Evolutionary conservation across 2,329 filamentous ascomycete species (phyloP), one percentile per base, ranked within the genome.

Genomic region (Sporothrix brasiliensis): DNA sequence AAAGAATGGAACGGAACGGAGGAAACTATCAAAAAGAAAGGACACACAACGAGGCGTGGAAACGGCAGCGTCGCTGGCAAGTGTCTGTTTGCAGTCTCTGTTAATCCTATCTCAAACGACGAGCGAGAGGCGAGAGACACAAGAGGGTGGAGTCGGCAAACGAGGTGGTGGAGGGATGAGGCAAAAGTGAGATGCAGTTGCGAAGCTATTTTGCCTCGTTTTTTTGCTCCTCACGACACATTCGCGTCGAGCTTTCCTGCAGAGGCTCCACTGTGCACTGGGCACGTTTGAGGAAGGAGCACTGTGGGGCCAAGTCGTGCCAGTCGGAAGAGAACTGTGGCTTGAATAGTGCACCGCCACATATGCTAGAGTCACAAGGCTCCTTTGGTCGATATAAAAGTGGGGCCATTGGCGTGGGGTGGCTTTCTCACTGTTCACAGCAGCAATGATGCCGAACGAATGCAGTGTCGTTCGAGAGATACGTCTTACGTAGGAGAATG

Each of bases 131-230:
- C 14, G 27, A 34, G n/a, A 39, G 30, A n/a, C 27, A 53, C 61
- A 65, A n/a, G 24, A 14, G 14, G 47, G 63, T 44, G 44, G 34
- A n/a, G 13, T 44, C 30, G 53, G 56, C 27, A 54, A 67, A 52
- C 49, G 27, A 24, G 61, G 24, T 58, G 61, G 41, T 24, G 61
- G 41, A 39, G 66, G 5, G 65, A 54, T 47, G 66, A 56, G 7
- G 14, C 47, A 13, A 34, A 54, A 44, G 50, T 58, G 58, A 68
- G 66, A 34, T n/a, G 39, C 39, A 16, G 50, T 61, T 39, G 65
- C 68, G 69, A 71, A 68, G 69, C 69, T 70, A 67, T 68, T 68
- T 69, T 61, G 44, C 47, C 61, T 49, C 63, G n/a, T 27, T 52
- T 66, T 66, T 71, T 68, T 68, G 49, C 19, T 47, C 53, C 52